Evolutionary conservation across 352 stramenopile species (phyloP), one percentile per base, ranked within the genome.

Genomic region (Plasmopara halstedii): DNA sequence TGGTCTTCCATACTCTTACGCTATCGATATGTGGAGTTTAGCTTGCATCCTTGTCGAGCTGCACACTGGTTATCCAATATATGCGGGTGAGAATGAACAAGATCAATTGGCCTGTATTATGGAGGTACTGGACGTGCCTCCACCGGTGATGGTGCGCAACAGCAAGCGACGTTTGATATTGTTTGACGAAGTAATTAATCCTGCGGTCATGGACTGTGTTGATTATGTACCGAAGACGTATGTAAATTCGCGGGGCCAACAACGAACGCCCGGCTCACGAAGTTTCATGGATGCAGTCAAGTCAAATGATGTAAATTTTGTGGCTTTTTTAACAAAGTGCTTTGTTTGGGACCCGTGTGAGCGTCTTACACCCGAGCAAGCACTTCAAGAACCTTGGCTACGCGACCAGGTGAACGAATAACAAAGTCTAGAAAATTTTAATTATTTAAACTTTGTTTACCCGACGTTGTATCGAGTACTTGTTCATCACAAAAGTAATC

Each of bases 21-120:
- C 67, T 4, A 93, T 96, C 48, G 87, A 96, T 50, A 94, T 95
- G 78, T 96, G 85, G 87, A 94, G 77, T 64, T 64, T 95, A 33
- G 87, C 68, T 6, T 95, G 84, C 52, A 85, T 96, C 26, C 51
- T 95, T 10, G 81, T 73, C 5, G 87, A 96, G 52, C 42, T 96
- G 20, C 57, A 73, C 50, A 88, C 78, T 0, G 84, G 87, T 6
- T 64, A 86, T 27, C 83, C 83, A 9, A 64, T 95, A 22, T 96
- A 95, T 53, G 72, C 82, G 1, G 85, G 85, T 11, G 76, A 91
- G 41, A 88, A 88, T 42, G 83, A 94, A 48, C 43, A 34, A 6
- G 76, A 95, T 36, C 85, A 95, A 55, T 62, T 95, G 25, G 63
- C 66, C n/a, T 91, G 84, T 43, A 94, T 94, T 56, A 83, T 93